Conservation (phyloP, 805 yeast species). For the Myxozyma nipponensis region DNA sequence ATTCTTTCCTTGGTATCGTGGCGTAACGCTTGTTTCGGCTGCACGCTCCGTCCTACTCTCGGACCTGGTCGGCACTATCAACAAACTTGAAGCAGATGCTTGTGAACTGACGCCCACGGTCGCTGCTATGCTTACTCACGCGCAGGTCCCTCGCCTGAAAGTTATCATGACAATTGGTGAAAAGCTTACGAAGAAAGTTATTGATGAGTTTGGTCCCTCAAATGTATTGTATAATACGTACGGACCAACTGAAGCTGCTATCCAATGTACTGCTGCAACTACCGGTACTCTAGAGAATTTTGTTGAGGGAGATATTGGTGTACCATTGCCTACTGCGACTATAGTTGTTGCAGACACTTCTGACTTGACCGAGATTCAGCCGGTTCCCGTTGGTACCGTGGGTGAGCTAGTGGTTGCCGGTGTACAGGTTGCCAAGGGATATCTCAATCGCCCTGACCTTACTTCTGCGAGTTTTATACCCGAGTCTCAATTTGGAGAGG, state of each 20-base stretch:
- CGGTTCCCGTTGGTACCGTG: constrained; percentile 30
- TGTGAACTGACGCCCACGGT: constrained; percentile 32
- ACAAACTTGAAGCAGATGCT: constrained; percentile 17
- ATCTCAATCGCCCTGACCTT: constrained; percentile 29
- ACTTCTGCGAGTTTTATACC: constrained; percentile 27
- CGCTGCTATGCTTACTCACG: constrained; percentile 22
- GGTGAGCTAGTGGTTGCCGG: constrained; percentile 35
- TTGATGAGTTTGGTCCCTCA: constrained; percentile 25
- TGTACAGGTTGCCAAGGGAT: constrained; percentile 33
- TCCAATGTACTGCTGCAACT: constrained; percentile 30
- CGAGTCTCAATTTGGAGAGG: constrained; percentile 17
- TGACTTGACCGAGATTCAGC: constrained; percentile 3
- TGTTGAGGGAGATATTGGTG: constrained; percentile 25
- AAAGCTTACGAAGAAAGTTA: constrained; percentile 24
- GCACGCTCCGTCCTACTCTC: constrained; percentile 16
- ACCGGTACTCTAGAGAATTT: constrained; percentile 11
- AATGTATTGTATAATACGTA: constrained; percentile 27
- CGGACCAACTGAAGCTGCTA: constrained; percentile 33
- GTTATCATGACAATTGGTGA: constrained; percentile 30
- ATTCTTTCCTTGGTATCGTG: constrained; percentile 26
- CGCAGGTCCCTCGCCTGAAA: constrained; percentile 14
- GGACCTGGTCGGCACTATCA: constrained; percentile 19
- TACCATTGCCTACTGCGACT: constrained; percentile 21
- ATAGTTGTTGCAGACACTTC: constrained; percentile 15
- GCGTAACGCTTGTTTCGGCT: constrained; percentile 26